Percentiles rank a stretch among this genome's conserved stretches.
phyloP scores from a whole-genome alignment of 148 eudicot genomes.

The Chenopodium formosanum region DNA sequence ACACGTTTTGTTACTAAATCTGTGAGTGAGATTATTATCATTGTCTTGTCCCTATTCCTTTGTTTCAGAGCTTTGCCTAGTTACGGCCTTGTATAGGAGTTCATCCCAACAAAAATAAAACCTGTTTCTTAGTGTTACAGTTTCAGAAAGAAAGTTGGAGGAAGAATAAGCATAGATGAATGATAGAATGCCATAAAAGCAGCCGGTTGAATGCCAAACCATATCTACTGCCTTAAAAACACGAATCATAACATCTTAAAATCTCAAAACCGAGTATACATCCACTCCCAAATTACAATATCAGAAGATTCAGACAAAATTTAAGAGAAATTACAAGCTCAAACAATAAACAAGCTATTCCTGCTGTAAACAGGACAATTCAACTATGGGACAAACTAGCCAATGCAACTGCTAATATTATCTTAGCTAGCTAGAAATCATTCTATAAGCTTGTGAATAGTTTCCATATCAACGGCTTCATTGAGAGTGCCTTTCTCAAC shows the following conservation, averaged over 20 bases:
- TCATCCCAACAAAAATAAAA: too few species aligned
- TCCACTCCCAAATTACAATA: constrained; percentile 7
- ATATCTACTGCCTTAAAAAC: background rate
- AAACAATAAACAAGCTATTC: constrained; percentile 14
- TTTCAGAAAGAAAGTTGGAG: background rate
- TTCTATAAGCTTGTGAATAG: constrained; percentile 66
- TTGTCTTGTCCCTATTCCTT: too few species aligned
- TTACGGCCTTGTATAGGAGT: too few species aligned
- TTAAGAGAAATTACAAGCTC: constrained; percentile 13
- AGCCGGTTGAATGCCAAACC: background rate
- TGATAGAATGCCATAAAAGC: background rate
- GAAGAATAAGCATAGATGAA: too few species aligned
- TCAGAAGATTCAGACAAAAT: constrained; percentile 19
- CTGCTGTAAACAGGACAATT: constrained; percentile 12
- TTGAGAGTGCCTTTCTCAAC: constrained; percentile 68
- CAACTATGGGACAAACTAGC: background rate
- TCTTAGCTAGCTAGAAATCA: background rate
- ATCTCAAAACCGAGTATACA: constrained; percentile 14
- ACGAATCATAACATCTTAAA: too few species aligned
- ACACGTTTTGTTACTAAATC: too few species aligned
- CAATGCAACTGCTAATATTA: background rate
- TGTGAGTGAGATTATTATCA: too few species aligned
- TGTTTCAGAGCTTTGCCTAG: too few species aligned
- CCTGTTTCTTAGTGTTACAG: too few species aligned
- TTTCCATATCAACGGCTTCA: constrained; percentile 74